Base-by-base conservation (phyloP, 2,329 filamentous ascomycete genomes). In the Diaporthe sp. region DNA sequence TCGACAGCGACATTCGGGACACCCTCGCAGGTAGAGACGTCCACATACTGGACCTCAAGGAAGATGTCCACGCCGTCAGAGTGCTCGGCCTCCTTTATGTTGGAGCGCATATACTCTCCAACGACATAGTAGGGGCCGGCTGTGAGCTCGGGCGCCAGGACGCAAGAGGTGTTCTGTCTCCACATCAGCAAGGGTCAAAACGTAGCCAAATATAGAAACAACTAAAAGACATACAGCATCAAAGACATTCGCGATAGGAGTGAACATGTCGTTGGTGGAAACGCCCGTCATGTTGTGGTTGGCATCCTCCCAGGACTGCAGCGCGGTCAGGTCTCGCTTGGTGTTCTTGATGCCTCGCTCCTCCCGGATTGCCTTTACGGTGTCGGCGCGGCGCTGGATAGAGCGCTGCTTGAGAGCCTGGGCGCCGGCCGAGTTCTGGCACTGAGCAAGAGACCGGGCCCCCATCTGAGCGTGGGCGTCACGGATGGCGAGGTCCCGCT, bases 71-170 rank as follows among this genome's bases (percentile, higher is more conserved):
- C 80, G 65, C 86, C 87, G 17, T 82, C 80, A 56, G 76, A 79
- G 58, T 58, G 80, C 76, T 85, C 76, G 9, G 78, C 70, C 72
- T 88, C 86, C 72, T 83, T 84, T 74, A 88, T 81, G 75, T 88
- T 83, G 47, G 82, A 79, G 58, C 86, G 84, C 73, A 88, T 78
- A 72, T 84, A 81, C 79, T 88, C 86, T 65, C 86, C 86, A n/a
- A 81, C 79, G 25, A 88, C 81, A 74, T 84, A 82, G 56, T 76
- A 76, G 3, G 74, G 86, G 1, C 82, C 82, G 53, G 81, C 79
- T 4, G 82, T 83, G 37, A 83, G 75, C 63, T 82, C 80, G 37
- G 83, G 82, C 37, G 81, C 78, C 32, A 83, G 75, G 63, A 83
- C 79, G 51, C 82, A 83, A 69, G 80, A 82, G 25, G 80, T 82